A percentile compares a stretch with the other conserved stretches of the same genome.
phyloP scores from a whole-genome alignment of 352 stramenopile genomes.

The Phytopythium boreale region DNA sequence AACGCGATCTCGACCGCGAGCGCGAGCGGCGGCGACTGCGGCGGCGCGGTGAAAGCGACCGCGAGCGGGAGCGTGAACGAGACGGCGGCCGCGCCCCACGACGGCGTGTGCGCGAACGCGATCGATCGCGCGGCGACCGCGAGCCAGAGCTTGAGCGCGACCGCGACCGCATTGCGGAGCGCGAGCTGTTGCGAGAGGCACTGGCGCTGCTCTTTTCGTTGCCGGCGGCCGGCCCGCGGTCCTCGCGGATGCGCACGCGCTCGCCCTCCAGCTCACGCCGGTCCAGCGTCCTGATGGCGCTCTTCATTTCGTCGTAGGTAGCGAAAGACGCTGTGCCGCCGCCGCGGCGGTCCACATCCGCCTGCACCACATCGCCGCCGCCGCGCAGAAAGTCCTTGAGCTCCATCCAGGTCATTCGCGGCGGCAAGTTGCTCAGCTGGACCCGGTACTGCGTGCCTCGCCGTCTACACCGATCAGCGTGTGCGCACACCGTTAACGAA shows the following conservation, averaged over 20 bases:
- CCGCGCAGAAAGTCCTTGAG: constrained; percentile 64
- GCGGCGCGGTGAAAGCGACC: background rate
- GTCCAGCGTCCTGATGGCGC: constrained; percentile 52
- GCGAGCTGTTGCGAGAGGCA: background rate
- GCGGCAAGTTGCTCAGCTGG: constrained; percentile 37
- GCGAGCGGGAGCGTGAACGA: background rate
- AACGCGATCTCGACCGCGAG: background rate
- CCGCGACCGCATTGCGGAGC: constrained; percentile 18
- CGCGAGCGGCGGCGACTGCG: background rate
- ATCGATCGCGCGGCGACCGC: constrained; percentile 8
- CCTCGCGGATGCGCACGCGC: constrained; percentile 40
- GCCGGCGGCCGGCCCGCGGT: constrained; percentile 7
- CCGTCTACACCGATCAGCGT: constrained; percentile 19
- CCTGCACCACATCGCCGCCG: constrained; percentile 59
- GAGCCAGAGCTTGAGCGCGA: constrained; percentile 28
- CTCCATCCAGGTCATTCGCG: constrained; percentile 51
- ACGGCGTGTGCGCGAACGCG: constrained; percentile 1
- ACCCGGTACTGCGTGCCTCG: constrained; percentile 55
- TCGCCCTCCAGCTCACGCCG: constrained; percentile 43
- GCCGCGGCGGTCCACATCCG: constrained; percentile 63
- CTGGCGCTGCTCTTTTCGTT: background rate
- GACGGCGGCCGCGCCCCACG: background rate
- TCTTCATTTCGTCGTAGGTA: constrained; percentile 53
- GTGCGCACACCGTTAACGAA: no score
- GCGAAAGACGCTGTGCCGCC: constrained; percentile 63